These are phyloP conservation scores for Leucoagaricus sp. DNA, from an alignment of 1,284 basidiomycete genomes.

Conservation along the genomic window DNA sequence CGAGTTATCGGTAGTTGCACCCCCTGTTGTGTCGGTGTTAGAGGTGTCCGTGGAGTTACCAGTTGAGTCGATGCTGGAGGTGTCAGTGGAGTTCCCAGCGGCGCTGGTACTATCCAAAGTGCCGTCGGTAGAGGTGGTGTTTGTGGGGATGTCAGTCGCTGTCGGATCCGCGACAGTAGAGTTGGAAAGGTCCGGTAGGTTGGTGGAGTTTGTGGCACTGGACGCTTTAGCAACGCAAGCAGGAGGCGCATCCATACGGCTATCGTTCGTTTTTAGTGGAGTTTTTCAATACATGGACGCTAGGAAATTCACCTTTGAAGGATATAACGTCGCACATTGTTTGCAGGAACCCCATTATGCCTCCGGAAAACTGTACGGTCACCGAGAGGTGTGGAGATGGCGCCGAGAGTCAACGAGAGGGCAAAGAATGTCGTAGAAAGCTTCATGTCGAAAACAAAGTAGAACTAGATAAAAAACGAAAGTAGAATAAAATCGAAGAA, in stretches of 20 bases:
- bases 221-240: constrained; percentile 28
- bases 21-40: constrained; percentile 17
- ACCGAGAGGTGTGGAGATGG: constrained; percentile 33
- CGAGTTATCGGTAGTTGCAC: neutral
- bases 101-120: neutral
- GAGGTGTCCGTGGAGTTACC: constrained; percentile 20
- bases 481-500: constrained; percentile 23
- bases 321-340: constrained; percentile 28
- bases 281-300: no score
- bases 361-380: constrained; percentile 31
- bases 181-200: constrained; percentile 15
- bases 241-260: constrained; percentile 31
- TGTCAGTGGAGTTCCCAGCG: neutral
- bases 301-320: constrained; percentile 30
- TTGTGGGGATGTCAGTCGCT: neutral
- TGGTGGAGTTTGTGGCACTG: constrained; percentile 16
- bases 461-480: constrained; percentile 15
- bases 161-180: constrained; percentile 17
- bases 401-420: constrained; percentile 26
- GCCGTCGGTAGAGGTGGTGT: constrained; percentile 6
- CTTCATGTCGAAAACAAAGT: constrained; percentile 26
- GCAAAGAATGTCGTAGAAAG: constrained; percentile 25
- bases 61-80: constrained; percentile 3
- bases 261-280: constrained; percentile 15
- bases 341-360: constrained; percentile 28